Base-by-base conservation (phyloP, 495 filamentous ascomycete genomes). In the Hypoxylon fragiforme region DNA sequence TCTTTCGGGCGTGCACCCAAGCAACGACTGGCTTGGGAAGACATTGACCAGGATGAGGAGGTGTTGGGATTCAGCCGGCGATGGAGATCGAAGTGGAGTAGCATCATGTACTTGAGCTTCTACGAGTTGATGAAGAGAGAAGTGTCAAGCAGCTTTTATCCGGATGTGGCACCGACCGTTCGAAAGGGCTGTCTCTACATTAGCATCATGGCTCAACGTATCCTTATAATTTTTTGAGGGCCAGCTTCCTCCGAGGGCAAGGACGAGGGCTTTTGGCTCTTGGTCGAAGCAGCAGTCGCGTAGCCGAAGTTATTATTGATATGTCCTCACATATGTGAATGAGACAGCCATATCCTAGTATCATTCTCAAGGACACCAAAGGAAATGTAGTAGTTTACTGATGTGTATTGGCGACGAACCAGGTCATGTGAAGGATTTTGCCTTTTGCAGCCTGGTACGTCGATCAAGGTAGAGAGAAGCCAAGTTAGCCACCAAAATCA, bases 31-130 rank as follows among this genome's bases (percentile, higher is more conserved):
- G 54, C 50, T 40, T 48, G 56, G 58, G 57, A 50, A 61, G 56
- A 53, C 44, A 55, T 45, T 50, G 55, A 49, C 51, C 54, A 45
- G 62, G 57, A 60, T 57, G 59, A 57, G 44, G 44, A 44, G 49
- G 43, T 48, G 40, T 67, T 63, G 62, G 65, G 60, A 62, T 53
- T 62, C 62, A 38, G 44, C 30, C 36, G 47, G 50, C 15, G 48
- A 44, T 40, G 43, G 31, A 49, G 32, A 22, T 21, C 39, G 55
- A 38, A 48, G 47, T 36, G 53, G 44, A 50, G 43, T 36, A 43
- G 52, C 62, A 26, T 28, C 24, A 9, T 28, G 24, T 60, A 30
- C 36, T 43, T 48, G 41, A 49, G 55, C 57, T 60, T 52, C 43
- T 37, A 47, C 47, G 36, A 11, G 41, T 48, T 26, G 47, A 50